Conservation (phyloP, 495 filamentous ascomycete species). For the Cercophora newfieldiana region DNA sequence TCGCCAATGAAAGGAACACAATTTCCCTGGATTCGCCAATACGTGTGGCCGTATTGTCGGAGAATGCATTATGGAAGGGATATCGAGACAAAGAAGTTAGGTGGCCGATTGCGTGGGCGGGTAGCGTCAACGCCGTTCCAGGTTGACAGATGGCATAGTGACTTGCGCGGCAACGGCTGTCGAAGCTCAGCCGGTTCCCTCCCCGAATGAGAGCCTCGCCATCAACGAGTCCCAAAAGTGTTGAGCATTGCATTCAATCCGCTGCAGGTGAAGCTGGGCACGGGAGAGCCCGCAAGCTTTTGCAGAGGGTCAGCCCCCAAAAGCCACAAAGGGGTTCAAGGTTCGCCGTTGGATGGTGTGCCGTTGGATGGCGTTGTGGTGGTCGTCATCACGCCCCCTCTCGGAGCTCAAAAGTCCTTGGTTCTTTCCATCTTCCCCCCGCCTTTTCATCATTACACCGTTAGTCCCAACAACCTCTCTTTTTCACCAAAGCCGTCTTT, state of each 20-base stretch:
- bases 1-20: not conserved
- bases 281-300: not conserved
- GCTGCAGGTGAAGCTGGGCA: not conserved
- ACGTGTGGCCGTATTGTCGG: not conserved
- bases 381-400: not conserved
- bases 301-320: not conserved
- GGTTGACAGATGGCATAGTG: not conserved
- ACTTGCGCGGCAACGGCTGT: not conserved
- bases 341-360: not conserved
- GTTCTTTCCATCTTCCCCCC: constrained; percentile 6
- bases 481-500: not conserved
- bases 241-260: not conserved
- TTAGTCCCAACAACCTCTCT: constrained; percentile 12
- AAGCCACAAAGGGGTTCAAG: not conserved
- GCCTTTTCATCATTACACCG: constrained; percentile 6
- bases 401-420: not conserved
- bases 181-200: not conserved
- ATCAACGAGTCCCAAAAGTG: not conserved
- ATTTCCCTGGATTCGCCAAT: not conserved
- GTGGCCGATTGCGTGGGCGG: not conserved
- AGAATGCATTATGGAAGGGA: not conserved
- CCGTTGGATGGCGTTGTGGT: not conserved
- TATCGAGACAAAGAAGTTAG: not conserved
- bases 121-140: not conserved
- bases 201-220: not conserved